Conservation (phyloP, 805 yeast genomes). For the Myxozyma nipponensis region DNA sequence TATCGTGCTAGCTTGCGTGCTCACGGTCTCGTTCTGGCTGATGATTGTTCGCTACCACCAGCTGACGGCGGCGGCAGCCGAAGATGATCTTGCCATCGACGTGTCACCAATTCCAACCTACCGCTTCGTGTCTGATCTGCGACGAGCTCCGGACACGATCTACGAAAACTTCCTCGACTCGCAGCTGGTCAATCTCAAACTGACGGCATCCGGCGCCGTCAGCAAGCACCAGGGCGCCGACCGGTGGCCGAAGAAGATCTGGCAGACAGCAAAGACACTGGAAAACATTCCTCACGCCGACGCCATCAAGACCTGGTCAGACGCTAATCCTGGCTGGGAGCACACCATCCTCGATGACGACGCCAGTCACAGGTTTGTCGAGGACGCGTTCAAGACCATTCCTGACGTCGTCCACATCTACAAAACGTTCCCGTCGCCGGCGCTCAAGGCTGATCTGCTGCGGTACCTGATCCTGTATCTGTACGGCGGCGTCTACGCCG, state of each 20-base stretch:
- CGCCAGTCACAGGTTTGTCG: constrained; percentile 13
- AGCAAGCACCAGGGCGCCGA: background rate
- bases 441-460: constrained; percentile 24
- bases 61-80: background rate
- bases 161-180: constrained; percentile 22
- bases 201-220: constrained; percentile 1
- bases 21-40: constrained; percentile 7
- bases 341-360: constrained; percentile 19
- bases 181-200: constrained; percentile 13
- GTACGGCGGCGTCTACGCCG: constrained; percentile 28
- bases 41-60: constrained; percentile 5
- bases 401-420: constrained; percentile 24
- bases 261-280: constrained; percentile 14
- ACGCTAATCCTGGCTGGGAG: constrained; percentile 14
- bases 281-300: constrained; percentile 6
- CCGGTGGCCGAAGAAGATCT: constrained; percentile 22
- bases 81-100: background rate
- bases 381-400: constrained; percentile 2
- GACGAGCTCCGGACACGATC: constrained; percentile 11
- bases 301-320: constrained; percentile 19
- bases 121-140: constrained; percentile 3
- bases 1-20: constrained; percentile 1
- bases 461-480: constrained; percentile 25
- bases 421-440: constrained; percentile 15
- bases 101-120: constrained; percentile 20